Evolutionary conservation across 148 eudicot genomes (phyloP).

Genomic region (Mesembryanthemum crystallinum): DNA sequence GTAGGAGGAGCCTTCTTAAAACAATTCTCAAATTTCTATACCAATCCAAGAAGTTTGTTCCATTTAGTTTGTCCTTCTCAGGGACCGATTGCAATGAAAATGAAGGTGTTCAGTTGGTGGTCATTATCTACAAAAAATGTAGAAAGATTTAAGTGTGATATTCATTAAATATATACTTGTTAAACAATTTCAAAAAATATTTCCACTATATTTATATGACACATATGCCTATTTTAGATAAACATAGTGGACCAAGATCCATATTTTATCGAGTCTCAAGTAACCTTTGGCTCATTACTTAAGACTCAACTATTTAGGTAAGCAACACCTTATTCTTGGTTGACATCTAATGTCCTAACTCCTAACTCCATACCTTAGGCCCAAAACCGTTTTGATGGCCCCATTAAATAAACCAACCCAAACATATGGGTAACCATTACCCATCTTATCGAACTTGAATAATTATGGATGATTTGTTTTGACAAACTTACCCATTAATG

Average conservation of each 20-base stretch:
- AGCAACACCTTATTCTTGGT: neutral
- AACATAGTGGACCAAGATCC: neutral
- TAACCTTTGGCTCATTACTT: neutral
- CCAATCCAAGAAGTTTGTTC: neutral
- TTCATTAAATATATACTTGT: too few species aligned
- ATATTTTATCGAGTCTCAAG: neutral
- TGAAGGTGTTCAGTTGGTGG: too few species aligned
- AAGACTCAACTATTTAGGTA: neutral
- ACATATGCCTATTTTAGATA: too few species aligned
- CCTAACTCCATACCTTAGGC: neutral
- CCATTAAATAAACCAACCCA: neutral
- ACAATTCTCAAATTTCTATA: neutral
- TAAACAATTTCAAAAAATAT: too few species aligned
- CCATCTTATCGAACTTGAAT: neutral
- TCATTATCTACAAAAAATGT: too few species aligned
- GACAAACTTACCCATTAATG: too few species aligned
- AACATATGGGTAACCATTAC: neutral
- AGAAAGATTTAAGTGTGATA: too few species aligned
- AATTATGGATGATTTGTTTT: neutral
- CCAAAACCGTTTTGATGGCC: neutral
- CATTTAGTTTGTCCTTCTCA: neutral
- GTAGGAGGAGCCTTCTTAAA: too few species aligned
- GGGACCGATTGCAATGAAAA: too few species aligned
- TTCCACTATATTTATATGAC: too few species aligned
- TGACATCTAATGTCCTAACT: neutral